These are phyloP conservation scores for Hirsutella thompsonii DNA, from an alignment of 2,329 filamentous ascomycete species.

Conservation along the genomic window DNA sequence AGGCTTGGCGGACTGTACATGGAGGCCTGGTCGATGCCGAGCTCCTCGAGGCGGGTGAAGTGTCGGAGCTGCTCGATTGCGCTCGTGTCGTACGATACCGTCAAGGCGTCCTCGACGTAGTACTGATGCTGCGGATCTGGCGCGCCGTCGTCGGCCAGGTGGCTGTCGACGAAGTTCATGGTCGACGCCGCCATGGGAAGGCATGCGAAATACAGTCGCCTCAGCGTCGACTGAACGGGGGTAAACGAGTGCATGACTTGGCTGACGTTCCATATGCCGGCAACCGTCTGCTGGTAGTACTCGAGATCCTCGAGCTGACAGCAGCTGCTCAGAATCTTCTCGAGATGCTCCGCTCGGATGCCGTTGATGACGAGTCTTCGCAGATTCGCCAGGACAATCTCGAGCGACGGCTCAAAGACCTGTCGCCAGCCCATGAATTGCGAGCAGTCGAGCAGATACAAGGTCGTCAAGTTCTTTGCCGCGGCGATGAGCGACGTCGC, in stretches of 20 bases:
- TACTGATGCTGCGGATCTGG: neutral
- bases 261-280: neutral
- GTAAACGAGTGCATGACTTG: neutral
- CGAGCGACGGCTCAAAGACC: neutral
- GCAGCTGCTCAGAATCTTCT: neutral
- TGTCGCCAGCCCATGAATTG: neutral
- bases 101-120: neutral
- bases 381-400: neutral
- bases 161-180: neutral
- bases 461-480: neutral
- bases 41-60: neutral
- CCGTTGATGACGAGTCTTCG: neutral
- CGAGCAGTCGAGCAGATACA: neutral
- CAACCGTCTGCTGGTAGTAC: neutral
- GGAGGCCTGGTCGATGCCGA: neutral
- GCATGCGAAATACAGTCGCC: neutral
- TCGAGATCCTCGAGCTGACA: neutral
- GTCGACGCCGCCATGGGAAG: neutral
- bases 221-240: neutral
- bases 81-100: neutral
- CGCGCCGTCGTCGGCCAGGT: neutral
- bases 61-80: neutral
- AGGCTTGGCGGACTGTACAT: neutral
- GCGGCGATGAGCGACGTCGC: neutral
- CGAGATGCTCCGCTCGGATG: neutral